Base-by-base conservation (phyloP, 2,329 filamentous ascomycete genomes). In the Cordyceps cicadae region DNA sequence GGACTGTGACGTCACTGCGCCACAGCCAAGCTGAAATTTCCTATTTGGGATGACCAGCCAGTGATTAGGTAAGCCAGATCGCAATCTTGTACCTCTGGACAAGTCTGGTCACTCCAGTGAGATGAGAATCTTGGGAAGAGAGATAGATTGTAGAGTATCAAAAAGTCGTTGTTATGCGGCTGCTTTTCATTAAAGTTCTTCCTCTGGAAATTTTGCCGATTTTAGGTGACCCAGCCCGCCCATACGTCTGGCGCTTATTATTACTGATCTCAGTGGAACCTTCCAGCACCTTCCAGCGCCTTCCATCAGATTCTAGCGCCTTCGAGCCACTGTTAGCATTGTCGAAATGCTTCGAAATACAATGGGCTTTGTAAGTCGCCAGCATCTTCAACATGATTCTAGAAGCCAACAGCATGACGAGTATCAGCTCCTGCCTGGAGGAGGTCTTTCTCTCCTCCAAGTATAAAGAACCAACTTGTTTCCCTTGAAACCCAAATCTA, bases 381-480 rank as follows among this genome's bases (percentile, higher is more conserved):
- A 59, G 60, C 55, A 53, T 9, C 52, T 62, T 63, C 63, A 63
- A 26, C 43, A 46, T 11, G 52, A 19, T 62, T 65, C 64, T 62
- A 54, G 59, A 57, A 56, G 43, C 51, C 51, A 50, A 53, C 17
- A 41, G 5, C 51, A 60, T 54, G 49, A 45, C 58, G 50, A 62
- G 57, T 59, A 32, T 21, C 15, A 17, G 17, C 26, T 52, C 52
- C 51, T 57, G 64, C 34, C 51, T 59, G 46, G 43, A 39, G 34
- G 3, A 29, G 54, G 39, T 54, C 50, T 50, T 41, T 34, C 59
- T 55, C 62, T 21, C 53, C 54, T 19, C 11, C 39, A 60, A 58
- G 64, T 74, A 74, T 74, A 74, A 73, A 74, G 65, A 61, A 65
- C 56, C 45, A 34, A 56, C 32, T 60, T 62, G 49, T 34, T 12